These are phyloP conservation scores for Fusarium dlaminii DNA, from an alignment of 2,329 filamentous ascomycete genomes.

Conservation along the genomic window DNA sequence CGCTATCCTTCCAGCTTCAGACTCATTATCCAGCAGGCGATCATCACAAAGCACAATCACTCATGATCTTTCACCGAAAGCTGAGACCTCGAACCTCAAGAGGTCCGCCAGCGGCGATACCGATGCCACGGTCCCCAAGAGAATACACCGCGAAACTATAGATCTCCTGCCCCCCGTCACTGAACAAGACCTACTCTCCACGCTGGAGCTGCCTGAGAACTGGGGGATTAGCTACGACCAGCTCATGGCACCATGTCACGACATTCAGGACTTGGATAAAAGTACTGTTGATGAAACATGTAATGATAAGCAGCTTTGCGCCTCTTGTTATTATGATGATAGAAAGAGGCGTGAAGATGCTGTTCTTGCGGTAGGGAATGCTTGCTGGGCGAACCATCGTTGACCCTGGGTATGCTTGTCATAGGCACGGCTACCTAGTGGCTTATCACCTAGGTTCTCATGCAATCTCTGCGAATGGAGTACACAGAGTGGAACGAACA, in stretches of 20 bases:
- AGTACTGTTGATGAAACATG: fast-evolving
- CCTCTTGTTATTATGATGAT: background rate
- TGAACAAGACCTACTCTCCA: no score
- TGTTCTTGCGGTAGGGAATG: fast-evolving
- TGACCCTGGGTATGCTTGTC: fast-evolving
- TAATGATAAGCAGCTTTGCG: no score
- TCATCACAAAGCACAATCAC: background rate
- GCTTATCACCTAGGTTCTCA: fast-evolving
- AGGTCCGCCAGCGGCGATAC: background rate
- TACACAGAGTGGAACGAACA: background rate
- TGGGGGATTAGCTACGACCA: no score
- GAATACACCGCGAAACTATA: background rate
- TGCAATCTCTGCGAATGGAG: background rate
- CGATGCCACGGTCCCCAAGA: background rate
- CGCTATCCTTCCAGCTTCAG: background rate
- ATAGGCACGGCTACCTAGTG: background rate
- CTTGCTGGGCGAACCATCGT: background rate
- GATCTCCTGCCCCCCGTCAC: no score
- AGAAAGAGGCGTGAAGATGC: background rate
- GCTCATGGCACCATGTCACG: no score
- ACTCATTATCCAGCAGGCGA: background rate
- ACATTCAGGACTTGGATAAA: no score
- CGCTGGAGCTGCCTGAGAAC: no score
- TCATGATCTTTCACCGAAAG: fast-evolving
- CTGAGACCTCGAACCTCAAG: background rate